A percentile compares a stretch with the other conserved stretches of the same genome.
Evolutionary conservation across 129 eudicot genomes (phyloP).

Genomic region (Flaveria linearis): DNA sequence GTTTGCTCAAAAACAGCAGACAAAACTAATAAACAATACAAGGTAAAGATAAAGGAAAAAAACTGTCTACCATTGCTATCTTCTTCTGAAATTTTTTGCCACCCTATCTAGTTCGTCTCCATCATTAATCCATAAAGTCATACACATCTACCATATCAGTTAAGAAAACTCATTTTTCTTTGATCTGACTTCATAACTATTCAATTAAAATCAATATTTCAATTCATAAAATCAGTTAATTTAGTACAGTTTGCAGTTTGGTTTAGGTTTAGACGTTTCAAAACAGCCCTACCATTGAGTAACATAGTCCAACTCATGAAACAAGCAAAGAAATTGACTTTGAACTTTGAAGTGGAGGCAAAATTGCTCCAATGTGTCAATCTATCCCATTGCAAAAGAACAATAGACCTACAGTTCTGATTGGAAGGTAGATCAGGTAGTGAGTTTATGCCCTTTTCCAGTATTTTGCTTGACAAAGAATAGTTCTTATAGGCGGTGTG

Average conservation of each 20-base stretch:
- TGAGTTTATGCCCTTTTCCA: background rate
- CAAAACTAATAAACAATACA: background rate
- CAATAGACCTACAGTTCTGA: background rate
- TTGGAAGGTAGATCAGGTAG: background rate
- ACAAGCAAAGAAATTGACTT: background rate
- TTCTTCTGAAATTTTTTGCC: background rate
- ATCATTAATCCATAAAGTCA: background rate
- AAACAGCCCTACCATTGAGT: background rate
- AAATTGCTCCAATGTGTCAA: background rate
- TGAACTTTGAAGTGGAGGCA: background rate
- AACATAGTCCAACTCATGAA: background rate
- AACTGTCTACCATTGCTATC: background rate
- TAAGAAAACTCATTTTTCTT: background rate
- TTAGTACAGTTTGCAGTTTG: background rate
- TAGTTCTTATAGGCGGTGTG: background rate
- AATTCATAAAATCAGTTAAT: background rate
- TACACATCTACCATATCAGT: constrained; percentile 7
- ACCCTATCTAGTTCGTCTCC: constrained; percentile 11
- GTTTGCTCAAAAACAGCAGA: background rate
- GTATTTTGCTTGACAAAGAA: constrained; percentile 1
- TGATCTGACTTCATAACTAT: background rate
- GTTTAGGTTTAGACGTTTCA: background rate
- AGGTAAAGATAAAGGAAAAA: background rate
- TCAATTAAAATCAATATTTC: background rate
- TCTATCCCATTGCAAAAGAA: background rate